A percentile compares a stretch with the other conserved stretches of the same genome.
Conservation (phyloP, 352 stramenopile genomes). For the Pythium folliculosum region DNA sequence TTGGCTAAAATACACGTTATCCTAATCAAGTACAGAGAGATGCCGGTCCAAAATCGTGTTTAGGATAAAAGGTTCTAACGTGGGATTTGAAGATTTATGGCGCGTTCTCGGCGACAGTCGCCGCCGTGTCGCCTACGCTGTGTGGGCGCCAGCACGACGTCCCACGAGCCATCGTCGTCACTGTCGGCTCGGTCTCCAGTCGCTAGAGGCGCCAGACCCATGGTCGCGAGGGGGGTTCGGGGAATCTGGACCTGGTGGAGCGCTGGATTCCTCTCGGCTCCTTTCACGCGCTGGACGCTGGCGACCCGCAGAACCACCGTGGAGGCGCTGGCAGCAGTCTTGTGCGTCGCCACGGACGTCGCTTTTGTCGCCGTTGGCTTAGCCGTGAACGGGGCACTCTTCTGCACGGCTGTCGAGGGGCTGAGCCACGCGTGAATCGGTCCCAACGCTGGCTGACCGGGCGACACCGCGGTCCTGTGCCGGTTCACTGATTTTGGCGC, state of each 20-base stretch:
- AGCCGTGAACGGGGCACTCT: no score
- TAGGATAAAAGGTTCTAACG: not conserved
- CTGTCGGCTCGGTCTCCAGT: not conserved
- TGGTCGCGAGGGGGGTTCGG: not conserved
- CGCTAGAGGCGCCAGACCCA: not conserved
- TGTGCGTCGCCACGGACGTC: not conserved
- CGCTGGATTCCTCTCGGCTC: not conserved
- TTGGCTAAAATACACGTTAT: not conserved
- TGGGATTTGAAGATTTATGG: no score
- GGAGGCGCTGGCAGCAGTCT: not conserved
- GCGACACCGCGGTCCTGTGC: not conserved
- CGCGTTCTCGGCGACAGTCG: not conserved
- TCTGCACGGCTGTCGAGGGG: not conserved
- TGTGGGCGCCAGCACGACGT: constrained; percentile 16
- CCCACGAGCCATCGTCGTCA: constrained; percentile 13
- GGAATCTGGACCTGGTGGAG: constrained; percentile 5
- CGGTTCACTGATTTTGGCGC: not conserved
- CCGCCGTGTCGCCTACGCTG: not conserved
- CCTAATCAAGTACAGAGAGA: not conserved
- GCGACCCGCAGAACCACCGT: not conserved
- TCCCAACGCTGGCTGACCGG: not conserved
- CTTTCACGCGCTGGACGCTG: not conserved
- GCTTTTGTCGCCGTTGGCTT: not conserved
- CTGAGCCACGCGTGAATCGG: constrained; percentile 2
- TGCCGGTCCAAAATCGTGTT: no score